Percentiles rank a stretch among this genome's conserved stretches.
Evolutionary conservation across 2,329 filamentous ascomycete species (phyloP).

Genomic region (Cladosporium sp.): DNA sequence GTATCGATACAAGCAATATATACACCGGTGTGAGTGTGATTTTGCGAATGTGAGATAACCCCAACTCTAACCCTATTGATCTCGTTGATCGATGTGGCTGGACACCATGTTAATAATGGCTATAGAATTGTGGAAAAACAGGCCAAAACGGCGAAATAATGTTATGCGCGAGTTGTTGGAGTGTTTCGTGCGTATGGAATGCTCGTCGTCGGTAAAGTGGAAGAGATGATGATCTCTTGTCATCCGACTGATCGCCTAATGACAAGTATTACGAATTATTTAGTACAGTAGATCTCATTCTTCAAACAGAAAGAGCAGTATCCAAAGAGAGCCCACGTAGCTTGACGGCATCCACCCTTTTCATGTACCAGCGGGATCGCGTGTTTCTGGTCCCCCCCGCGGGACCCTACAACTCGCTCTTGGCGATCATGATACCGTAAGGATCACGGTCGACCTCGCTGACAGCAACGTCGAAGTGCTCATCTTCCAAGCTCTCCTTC

Average conservation of each 20-base stretch:
- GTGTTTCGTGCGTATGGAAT: no score
- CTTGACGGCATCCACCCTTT: neutral
- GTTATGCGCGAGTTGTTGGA: no score
- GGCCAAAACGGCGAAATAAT: no score
- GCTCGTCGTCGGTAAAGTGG: neutral
- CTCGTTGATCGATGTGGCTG: no score
- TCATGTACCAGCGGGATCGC: neutral
- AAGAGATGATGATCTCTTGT: neutral
- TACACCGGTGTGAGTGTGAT: no score
- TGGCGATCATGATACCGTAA: slow-evolving; percentile 68
- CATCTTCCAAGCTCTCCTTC: slow-evolving; percentile 53
- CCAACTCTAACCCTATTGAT: neutral
- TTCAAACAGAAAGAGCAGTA: neutral
- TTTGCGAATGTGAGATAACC: neutral
- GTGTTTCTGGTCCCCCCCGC: neutral
- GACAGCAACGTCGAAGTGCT: slow-evolving; percentile 65
- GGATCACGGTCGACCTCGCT: slow-evolving; percentile 85
- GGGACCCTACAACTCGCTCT: slow-evolving; percentile 28
- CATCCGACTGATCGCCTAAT: neutral
- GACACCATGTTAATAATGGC: no score
- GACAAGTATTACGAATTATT: neutral
- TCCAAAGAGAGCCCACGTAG: neutral
- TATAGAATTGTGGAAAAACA: no score
- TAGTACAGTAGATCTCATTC: neutral
- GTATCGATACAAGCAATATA: no score